Conservation (phyloP, 2,329 filamentous ascomycete species). For the Acrodontium crateriforme region DNA sequence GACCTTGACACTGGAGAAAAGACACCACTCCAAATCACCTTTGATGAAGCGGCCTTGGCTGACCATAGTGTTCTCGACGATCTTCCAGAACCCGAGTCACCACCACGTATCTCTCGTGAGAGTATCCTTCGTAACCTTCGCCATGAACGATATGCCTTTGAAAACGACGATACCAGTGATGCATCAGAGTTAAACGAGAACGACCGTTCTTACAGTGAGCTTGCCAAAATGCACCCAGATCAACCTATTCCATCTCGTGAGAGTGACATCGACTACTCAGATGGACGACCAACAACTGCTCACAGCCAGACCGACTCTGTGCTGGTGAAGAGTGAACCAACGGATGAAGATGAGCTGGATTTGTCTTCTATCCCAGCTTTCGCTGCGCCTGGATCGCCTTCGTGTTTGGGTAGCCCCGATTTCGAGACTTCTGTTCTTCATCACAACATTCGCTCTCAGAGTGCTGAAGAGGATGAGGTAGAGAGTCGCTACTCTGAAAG, state of each 20-base stretch:
- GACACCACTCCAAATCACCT: slow-evolving; percentile 9
- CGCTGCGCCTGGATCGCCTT: slow-evolving; percentile 31
- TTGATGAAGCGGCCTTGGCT: slow-evolving; percentile 12
- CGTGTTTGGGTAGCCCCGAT: slow-evolving; percentile 26
- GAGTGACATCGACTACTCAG: slow-evolving; percentile 28
- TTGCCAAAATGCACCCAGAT: slow-evolving; percentile 62
- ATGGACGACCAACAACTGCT: slow-evolving; percentile 1
- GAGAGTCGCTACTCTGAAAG: slow-evolving; percentile 40
- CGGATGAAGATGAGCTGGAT: slow-evolving; percentile 52
- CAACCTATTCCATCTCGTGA: slow-evolving; percentile 81
- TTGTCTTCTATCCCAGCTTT: slow-evolving; percentile 46
- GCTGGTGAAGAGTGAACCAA: slow-evolving; percentile 33
- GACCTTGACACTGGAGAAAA: slow-evolving; percentile 17
- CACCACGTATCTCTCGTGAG: slow-evolving; percentile 78
- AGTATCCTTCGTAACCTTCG: slow-evolving; percentile 85
- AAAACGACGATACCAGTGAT: slow-evolving; percentile 34
- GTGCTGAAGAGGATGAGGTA: slow-evolving; percentile 37
- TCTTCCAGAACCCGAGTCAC: slow-evolving; percentile 22
- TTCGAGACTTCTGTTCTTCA: slow-evolving; percentile 40
- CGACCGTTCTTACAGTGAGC: slow-evolving; percentile 28
- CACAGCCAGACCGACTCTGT: slow-evolving; percentile 1
- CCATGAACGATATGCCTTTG: slow-evolving; percentile 40
- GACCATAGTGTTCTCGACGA: slow-evolving; percentile 23
- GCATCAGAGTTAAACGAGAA: slow-evolving; percentile 32
- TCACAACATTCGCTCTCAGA: slow-evolving; percentile 26